phyloP scores from a whole-genome alignment of 495 filamentous ascomycete genomes.

The Sabuloglossum arenarium region DNA sequence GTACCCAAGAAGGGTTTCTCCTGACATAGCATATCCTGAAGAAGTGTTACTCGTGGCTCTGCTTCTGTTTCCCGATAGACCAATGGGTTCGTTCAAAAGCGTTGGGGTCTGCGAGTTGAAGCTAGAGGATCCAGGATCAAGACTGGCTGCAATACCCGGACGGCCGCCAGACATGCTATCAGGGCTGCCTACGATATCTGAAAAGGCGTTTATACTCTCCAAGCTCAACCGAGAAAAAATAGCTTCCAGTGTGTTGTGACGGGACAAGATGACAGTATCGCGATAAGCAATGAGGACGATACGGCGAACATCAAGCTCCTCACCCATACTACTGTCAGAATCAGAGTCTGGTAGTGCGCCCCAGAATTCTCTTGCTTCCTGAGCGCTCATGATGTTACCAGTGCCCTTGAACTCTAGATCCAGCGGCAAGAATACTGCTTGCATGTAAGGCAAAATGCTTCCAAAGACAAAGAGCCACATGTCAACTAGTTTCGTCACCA shows the following conservation, averaged over 20 bases:
- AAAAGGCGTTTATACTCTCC: constrained; percentile 49
- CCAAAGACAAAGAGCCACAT: constrained; percentile 87
- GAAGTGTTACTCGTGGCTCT: constrained; percentile 78
- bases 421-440: constrained; percentile 85
- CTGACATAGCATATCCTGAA: constrained; percentile 18
- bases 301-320: constrained; percentile 63
- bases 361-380: constrained; percentile 80
- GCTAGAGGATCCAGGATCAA: constrained; percentile 47
- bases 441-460: constrained; percentile 77
- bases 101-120: constrained; percentile 41
- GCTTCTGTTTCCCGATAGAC: constrained; percentile 25
- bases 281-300: constrained; percentile 81
- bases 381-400: constrained; percentile 50
- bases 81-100: constrained; percentile 1
- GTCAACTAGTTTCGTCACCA: constrained; percentile 74
- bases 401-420: constrained; percentile 84
- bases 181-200: constrained; percentile 24
- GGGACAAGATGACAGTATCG: constrained; percentile 65
- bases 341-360: constrained; percentile 29
- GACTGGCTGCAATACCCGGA: constrained; percentile 47
- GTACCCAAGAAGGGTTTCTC: neutral
- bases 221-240: constrained; percentile 84
- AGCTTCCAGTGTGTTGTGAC: constrained; percentile 65
- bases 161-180: constrained; percentile 24
- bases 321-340: constrained; percentile 11